phyloP scores from a whole-genome alignment of 345 rosid species.

The Atalantia buxifolia region DNA sequence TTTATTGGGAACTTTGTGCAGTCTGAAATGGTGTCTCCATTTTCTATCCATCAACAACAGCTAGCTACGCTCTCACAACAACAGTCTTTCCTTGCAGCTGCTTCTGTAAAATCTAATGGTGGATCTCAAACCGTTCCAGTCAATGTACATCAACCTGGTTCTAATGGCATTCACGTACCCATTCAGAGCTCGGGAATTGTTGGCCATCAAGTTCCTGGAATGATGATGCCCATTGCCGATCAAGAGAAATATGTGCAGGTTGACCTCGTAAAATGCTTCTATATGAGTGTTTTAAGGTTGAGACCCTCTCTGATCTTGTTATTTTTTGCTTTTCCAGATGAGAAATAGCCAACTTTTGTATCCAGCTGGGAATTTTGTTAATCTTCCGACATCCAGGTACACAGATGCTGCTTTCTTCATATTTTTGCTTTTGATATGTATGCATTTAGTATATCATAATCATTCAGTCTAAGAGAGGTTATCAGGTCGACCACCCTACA shows the following conservation, averaged over 20 bases:
- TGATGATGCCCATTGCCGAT: constrained; percentile 22
- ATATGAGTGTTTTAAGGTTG: not conserved
- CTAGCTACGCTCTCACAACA: constrained; percentile 45
- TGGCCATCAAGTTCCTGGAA: constrained; percentile 38
- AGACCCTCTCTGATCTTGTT: constrained; percentile 14
- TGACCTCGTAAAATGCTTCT: constrained; percentile 4
- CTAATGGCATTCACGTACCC: constrained; percentile 19
- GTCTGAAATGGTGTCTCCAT: constrained; percentile 54
- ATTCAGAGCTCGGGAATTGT: constrained; percentile 18
- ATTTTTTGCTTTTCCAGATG: constrained; percentile 28
- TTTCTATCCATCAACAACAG: constrained; percentile 50
- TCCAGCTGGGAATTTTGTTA: constrained; percentile 28
- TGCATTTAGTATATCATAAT: not conserved
- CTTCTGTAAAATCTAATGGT: constrained; percentile 27
- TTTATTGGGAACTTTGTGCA: constrained; percentile 18
- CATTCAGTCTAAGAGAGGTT: not conserved
- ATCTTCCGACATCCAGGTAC: constrained; percentile 40
- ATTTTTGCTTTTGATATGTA: not conserved
- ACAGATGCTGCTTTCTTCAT: not conserved
- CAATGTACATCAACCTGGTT: constrained; percentile 10
- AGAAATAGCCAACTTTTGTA: constrained; percentile 29
- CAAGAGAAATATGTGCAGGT: constrained; percentile 38
- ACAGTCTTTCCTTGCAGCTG: constrained; percentile 28
- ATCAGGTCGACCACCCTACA: too few relatives aligned
- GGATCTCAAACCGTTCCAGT: constrained; percentile 20